Conservation (phyloP, 257 asterid genomes). For the Ballota nigra region DNA sequence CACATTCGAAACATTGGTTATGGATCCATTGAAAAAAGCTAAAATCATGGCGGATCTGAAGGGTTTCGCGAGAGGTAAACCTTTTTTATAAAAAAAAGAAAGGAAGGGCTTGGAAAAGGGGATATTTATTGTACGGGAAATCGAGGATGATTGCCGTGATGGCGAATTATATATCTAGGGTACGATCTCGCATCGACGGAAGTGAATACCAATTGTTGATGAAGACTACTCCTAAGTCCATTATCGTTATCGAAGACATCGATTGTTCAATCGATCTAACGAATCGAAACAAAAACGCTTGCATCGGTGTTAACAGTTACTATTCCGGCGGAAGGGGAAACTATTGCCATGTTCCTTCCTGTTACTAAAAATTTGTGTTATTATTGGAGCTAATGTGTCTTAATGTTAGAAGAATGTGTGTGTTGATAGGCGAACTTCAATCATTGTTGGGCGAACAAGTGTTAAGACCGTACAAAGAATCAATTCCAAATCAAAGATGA, state of each 20-base stretch:
- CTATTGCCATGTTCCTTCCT: too few species aligned
- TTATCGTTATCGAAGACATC: slow-evolving; percentile 43
- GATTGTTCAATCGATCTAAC: slow-evolving; percentile 38
- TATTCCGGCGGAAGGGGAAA: background rate
- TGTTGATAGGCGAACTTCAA: too few species aligned
- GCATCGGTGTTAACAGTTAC: background rate
- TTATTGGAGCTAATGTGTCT: too few species aligned
- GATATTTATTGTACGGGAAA: slow-evolving; percentile 38
- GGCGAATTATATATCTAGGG: slow-evolving; percentile 42
- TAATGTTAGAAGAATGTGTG: too few species aligned
- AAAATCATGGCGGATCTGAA: slow-evolving; percentile 35
- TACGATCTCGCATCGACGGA: slow-evolving; percentile 41
- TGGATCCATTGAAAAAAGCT: slow-evolving; percentile 33
- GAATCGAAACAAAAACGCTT: slow-evolving; percentile 12
- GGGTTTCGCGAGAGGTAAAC: slow-evolving; percentile 29
- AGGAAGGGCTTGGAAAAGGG: slow-evolving; percentile 46
- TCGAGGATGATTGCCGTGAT: slow-evolving; percentile 53
- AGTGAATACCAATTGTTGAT: slow-evolving; percentile 38
- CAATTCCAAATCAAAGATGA: too few species aligned
- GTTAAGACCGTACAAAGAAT: too few species aligned
- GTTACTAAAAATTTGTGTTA: too few species aligned
- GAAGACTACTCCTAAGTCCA: slow-evolving; percentile 39
- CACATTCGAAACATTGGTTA: slow-evolving; percentile 35
- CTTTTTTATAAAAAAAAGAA: slow-evolving; percentile 34
- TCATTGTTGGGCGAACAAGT: too few species aligned